Evolutionary conservation across 345 rosid genomes (phyloP).

Genomic region (Limnanthes douglasii): DNA sequence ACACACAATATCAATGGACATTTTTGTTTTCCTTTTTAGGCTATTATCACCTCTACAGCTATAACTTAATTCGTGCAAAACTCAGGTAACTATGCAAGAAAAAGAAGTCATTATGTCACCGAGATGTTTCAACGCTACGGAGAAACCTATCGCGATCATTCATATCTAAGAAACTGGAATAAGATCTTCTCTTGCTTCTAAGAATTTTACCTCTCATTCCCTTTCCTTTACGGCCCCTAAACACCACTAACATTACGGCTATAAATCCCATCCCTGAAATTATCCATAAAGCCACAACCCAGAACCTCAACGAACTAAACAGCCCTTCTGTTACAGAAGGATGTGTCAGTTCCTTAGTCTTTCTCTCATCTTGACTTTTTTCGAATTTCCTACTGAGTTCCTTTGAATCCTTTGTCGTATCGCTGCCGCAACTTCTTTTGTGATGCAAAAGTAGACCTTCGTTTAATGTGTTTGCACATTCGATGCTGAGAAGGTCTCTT

Average conservation of each 20-base stretch:
- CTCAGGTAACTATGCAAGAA: too few species aligned
- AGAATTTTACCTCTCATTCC: conserved; percentile 42
- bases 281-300: conserved; percentile 66
- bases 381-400: conserved; percentile 11
- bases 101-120: conserved; percentile 7
- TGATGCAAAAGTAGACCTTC: conserved; percentile 80
- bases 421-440: conserved; percentile 50
- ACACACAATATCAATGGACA: too few species aligned
- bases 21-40: too few species aligned
- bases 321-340: conserved; percentile 24
- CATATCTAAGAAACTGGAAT: conserved; percentile 26
- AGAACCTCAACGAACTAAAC: conserved; percentile 45
- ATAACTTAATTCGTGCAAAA: too few species aligned
- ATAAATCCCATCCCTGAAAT: conserved; percentile 64
- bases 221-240: conserved; percentile 39
- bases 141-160: conserved; percentile 32
- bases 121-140: conserved; percentile 26
- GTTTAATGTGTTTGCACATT: conserved; percentile 68
- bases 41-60: too few species aligned
- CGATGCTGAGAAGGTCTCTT: conserved; percentile 82
- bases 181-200: conserved; percentile 50
- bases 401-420: conserved; percentile 12
- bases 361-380: conserved; percentile 15
- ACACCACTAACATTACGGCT: conserved; percentile 35
- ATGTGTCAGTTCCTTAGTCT: conserved; percentile 15